Base-by-base conservation (phyloP, 164 flowering plant genomes). In the Berberis thunbergii region DNA sequence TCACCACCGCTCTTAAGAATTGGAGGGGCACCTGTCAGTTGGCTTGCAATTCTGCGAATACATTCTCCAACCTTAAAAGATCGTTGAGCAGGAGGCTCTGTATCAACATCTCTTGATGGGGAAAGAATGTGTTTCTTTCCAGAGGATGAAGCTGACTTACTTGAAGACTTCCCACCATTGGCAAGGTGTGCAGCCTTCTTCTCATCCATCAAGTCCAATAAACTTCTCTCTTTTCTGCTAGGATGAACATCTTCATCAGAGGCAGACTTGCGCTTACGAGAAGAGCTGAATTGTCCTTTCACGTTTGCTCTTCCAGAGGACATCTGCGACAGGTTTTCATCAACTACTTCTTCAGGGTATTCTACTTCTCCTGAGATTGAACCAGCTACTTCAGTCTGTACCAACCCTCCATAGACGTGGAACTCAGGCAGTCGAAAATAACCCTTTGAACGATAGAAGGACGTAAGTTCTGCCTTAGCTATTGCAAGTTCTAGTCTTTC, bases 41-140 rank as follows among this genome's bases (percentile, higher is more conserved):
- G 86, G 81, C 85, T 87, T 4, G 97, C 94, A 71, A 73, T 84
- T 66, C 86, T 79, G 2, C 81, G 73, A 49, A 92, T 84, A 76
- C 90, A 81, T 41, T 85, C 98, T 60, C 98, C 95, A 54, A 86
- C 74, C 52, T 79, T 81, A 59, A 79, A 80, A 44, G 81, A 76
- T 68, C 71, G 78, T 26, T 72, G 69, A 49, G 62, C 64, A 45
- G 61, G 49, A 70, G 78, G 45, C 41, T 69, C 69, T 5, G 48
- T 54, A 57, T 55, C 64, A 52, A 49, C 42, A 42, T 49, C 62
- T 13, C 59, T 59, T 13, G 62, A 7, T 62, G 73, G 58, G n/a
- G 58, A 62, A 43, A 42, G 8, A 49, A 44, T 65, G 59, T 58
- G 54, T 67, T 73, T 77, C 61, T 58, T 56, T 42, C 42, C 63